These are phyloP conservation scores for Pseudocercospora ulei DNA, from an alignment of 2,329 filamentous ascomycete genomes.

Conservation along the genomic window DNA sequence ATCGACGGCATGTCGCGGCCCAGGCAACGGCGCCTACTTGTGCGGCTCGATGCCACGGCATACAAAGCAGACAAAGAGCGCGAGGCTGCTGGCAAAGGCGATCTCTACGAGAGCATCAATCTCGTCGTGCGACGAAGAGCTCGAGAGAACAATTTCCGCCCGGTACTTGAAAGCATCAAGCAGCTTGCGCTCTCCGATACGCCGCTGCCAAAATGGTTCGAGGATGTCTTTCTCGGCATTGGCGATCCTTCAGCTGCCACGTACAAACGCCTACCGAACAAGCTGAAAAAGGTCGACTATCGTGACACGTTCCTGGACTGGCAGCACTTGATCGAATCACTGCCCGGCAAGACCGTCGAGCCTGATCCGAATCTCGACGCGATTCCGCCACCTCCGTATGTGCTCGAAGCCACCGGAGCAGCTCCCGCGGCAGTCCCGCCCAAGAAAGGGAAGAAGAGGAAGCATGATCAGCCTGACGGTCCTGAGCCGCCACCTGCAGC, in stretches of 20 bases:
- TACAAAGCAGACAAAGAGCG: conserved; percentile 68
- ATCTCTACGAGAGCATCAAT: conserved; percentile 78
- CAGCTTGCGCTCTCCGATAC: conserved; percentile 75
- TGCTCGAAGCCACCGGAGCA: conserved; percentile 52
- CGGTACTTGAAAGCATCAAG: conserved; percentile 83
- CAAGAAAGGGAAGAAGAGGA: conserved; percentile 70
- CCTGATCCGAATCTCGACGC: conserved; percentile 60
- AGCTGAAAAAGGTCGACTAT: conserved; percentile 72
- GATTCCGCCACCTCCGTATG: conserved; percentile 78
- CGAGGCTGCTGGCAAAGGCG: conserved; percentile 55
- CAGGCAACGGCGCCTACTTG: conserved; percentile 58
- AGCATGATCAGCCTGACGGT: conserved; percentile 64
- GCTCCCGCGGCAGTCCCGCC: conserved; percentile 42
- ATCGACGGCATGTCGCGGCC: conserved; percentile 54
- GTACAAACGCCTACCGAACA: conserved; percentile 71
- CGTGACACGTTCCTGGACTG: conserved; percentile 92
- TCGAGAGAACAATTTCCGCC: conserved; percentile 94
- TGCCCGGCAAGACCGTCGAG: conserved; percentile 79
- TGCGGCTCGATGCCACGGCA: conserved; percentile 68
- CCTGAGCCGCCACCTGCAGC: conserved; percentile 49
- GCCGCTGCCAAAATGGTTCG: conserved; percentile 79
- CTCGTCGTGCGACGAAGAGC: conserved; percentile 71
- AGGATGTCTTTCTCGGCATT: conserved; percentile 95
- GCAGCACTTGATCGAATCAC: conserved; percentile 82
- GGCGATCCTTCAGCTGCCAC: conserved; percentile 82